Base-by-base conservation (phyloP, 2,329 filamentous ascomycete genomes). In the Penicillium paneum region DNA sequence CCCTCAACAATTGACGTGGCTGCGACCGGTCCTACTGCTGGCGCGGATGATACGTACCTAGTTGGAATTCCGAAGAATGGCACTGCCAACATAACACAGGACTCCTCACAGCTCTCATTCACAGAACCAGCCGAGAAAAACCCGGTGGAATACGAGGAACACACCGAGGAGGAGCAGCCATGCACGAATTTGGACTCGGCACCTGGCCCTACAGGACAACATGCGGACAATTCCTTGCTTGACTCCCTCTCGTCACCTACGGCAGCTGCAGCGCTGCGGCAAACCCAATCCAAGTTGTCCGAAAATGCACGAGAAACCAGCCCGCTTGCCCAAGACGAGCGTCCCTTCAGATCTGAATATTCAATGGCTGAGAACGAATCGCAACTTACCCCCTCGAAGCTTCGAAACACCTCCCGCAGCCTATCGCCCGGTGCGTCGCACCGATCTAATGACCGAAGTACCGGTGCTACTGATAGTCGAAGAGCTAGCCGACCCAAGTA, bases 401-500 rank as follows among this genome's bases (percentile, higher is more conserved):
- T 64, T 40, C 64, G 64, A 41, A 61, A 54, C 13, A 54, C 56
- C 12, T 61, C 64, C 38, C 69, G 67, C 34, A 71, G 64, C 51
- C 39, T 67, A 26, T 70, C 70, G 0, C 67, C 66, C 3, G 61
- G 61, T 11, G 58, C 59, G 8, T 62, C 64, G 10, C 63, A 62
- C 38, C 44, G 66, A 31, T 69, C 68, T 41, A 59, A 61, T 44
- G 68, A 71, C 17, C 59, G 64, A 44, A 66, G 61, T 44, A 61
- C 54, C 11, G 65, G 63, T 45, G 64, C 66, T 32, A 57, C 54
- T 34, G 64, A 61, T 32, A 69, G 68, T 41, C 67, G 65, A 36
- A 69, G 65, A 48, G 68, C 69, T 49, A 79, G 74, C 60, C 75
- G 83, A 51, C 83, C 83, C 7, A 81, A 79, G 60, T 84, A 81